A percentile compares a stretch with the other conserved stretches of the same genome.
These are phyloP conservation scores for Hepatocystis sp. DNA, from an alignment of 169 alveolate genomes.

Conservation along the genomic window DNA sequence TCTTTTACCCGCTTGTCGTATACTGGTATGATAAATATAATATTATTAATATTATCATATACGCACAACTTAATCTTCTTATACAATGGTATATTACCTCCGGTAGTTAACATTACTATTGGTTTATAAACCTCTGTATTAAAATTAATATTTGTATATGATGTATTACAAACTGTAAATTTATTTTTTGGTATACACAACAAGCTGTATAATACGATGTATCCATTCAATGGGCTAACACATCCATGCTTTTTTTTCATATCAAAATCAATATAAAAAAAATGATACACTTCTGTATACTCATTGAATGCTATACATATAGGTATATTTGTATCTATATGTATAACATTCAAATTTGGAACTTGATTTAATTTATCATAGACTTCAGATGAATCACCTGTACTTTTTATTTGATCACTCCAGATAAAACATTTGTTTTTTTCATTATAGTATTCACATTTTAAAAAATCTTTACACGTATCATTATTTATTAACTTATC, in stretches of 20 bases:
- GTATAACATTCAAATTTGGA: constrained; percentile 67
- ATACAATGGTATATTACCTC: constrained; percentile 58
- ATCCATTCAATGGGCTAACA: too few species aligned
- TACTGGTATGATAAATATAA: constrained; percentile 67
- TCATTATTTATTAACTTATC: background rate
- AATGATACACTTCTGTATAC: constrained; percentile 38
- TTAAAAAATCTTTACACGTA: constrained; percentile 17
- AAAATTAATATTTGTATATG: constrained; percentile 35
- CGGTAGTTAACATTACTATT: constrained; percentile 33
- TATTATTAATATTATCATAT: constrained; percentile 67
- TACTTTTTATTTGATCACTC: constrained; percentile 19
- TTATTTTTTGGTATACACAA: constrained; percentile 32
- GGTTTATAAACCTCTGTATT: constrained; percentile 58
- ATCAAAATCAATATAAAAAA: constrained; percentile 52
- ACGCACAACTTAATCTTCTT: constrained; percentile 69
- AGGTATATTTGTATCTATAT: constrained; percentile 44
- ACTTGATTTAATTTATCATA: constrained; percentile 32
- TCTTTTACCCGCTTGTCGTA: constrained; percentile 65
- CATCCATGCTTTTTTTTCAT: constrained; percentile 35
- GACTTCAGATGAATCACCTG: background rate
- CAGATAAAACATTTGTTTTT: constrained; percentile 45
- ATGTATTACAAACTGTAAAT: constrained; percentile 4
- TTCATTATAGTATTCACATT: constrained; percentile 70
- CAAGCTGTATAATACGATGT: too few species aligned
- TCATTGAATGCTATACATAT: constrained; percentile 62